phyloP scores from a whole-genome alignment of 163 green algal species.

The Picocystis sp. region DNA sequence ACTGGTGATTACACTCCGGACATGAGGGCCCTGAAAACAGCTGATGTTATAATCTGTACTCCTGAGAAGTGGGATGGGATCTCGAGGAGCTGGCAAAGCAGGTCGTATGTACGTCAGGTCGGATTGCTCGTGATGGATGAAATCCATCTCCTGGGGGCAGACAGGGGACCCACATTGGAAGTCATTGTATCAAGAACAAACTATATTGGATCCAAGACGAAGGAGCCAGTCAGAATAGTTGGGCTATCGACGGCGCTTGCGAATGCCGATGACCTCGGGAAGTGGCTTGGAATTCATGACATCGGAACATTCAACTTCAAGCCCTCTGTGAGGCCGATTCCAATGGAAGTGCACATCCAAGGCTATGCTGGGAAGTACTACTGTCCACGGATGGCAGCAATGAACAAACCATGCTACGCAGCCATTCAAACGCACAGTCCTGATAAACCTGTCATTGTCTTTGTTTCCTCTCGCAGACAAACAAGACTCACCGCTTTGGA shows the following conservation, averaged over 20 bases:
- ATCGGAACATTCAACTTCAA: conserved; percentile 94
- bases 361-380: conserved; percentile 85
- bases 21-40: conserved; percentile 48
- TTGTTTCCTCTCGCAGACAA: conserved; percentile 76
- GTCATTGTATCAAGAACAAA: conserved; percentile 72
- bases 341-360: conserved; percentile 86
- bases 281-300: conserved; percentile 55
- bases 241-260: conserved; percentile 85
- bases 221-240: conserved; percentile 59
- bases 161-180: conserved; percentile 81
- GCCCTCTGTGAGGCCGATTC: conserved; percentile 76
- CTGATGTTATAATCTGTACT: conserved; percentile 88
- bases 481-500: conserved; percentile 88
- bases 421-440: conserved; percentile 72
- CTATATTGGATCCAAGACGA: conserved; percentile 36
- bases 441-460: conserved; percentile 76
- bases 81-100: conserved; percentile 69
- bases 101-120: conserved; percentile 67
- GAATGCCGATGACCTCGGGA: conserved; percentile 73
- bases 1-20: conserved; percentile 73
- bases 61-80: conserved; percentile 98
- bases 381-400: conserved; percentile 88
- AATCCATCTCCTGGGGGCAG: conserved; percentile 88
- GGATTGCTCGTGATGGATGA: conserved; percentile 88
- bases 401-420: conserved; percentile 94